phyloP scores from a whole-genome alignment of 305 asterid genomes.

The Fraxinus dipetala region DNA sequence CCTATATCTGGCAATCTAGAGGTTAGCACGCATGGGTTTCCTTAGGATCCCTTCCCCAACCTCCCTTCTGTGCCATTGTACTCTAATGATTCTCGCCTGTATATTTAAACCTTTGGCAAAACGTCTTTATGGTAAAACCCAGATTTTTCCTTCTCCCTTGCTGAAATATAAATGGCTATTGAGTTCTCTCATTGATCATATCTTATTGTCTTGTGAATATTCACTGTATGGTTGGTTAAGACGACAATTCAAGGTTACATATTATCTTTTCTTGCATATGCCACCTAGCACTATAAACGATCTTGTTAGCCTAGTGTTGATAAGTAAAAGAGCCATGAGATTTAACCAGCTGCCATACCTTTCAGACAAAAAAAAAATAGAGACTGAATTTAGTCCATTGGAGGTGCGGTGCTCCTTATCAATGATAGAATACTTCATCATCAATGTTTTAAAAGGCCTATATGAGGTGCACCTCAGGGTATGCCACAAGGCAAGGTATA shows the following conservation, averaged over 20 bases:
- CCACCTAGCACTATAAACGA: neutral
- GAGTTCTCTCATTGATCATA: neutral
- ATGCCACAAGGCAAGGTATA: neutral
- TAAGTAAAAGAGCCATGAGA: neutral
- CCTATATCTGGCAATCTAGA: constrained; percentile 93
- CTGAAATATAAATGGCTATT: neutral
- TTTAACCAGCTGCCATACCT: neutral
- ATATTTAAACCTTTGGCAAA: neutral
- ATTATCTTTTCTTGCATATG: neutral
- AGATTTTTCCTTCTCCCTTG: neutral
- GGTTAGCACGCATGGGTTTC: constrained; percentile 46
- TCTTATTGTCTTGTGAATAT: neutral
- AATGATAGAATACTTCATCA: neutral
- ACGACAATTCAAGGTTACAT: neutral
- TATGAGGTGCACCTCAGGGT: neutral
- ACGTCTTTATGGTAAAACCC: neutral
- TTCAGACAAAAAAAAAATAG: neutral
- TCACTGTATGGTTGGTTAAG: neutral
- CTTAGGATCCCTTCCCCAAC: neutral
- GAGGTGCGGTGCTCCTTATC: neutral
- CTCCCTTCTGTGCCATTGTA: neutral
- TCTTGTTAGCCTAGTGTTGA: neutral
- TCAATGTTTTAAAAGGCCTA: neutral
- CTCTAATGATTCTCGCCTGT: neutral
- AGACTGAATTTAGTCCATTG: neutral